Conservation (phyloP, 2,329 filamentous ascomycete species). For the Aureobasidium sp. region DNA sequence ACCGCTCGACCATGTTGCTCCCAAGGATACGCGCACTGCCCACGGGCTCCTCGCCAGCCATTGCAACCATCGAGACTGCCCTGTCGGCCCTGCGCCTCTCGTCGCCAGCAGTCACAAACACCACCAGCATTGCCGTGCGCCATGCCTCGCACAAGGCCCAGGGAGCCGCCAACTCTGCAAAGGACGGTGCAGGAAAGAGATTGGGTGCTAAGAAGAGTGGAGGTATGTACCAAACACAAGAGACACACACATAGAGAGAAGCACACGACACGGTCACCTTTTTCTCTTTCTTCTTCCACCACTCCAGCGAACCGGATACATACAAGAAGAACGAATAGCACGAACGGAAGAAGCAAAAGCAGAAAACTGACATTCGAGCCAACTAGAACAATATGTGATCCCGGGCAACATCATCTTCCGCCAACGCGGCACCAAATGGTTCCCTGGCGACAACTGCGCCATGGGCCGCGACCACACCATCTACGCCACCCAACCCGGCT, state of each 20-base stretch:
- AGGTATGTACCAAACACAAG: constrained; percentile 44
- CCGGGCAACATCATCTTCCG: constrained; percentile 97
- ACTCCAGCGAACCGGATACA: neutral
- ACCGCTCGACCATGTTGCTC: constrained; percentile 14
- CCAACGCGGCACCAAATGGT: constrained; percentile 91
- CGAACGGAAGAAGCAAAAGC: neutral
- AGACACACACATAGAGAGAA: neutral
- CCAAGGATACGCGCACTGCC: constrained; percentile 13
- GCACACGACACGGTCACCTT: neutral
- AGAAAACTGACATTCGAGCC: neutral
- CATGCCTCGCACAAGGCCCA: constrained; percentile 58
- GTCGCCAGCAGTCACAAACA: constrained; percentile 15
- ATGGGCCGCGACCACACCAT: constrained; percentile 97
- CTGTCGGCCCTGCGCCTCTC: constrained; percentile 26
- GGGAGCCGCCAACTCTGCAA: constrained; percentile 61
- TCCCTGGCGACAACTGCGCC: constrained; percentile 86
- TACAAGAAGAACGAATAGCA: neutral
- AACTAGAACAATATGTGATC: constrained; percentile 77
- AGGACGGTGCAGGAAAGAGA: constrained; percentile 71
- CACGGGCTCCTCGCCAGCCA: constrained; percentile 10
- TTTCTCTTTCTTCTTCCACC: neutral
- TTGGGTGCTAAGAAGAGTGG: constrained; percentile 89
- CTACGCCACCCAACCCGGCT: constrained; percentile 74
- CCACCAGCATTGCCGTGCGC: constrained; percentile 32
- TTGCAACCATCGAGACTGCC: constrained; percentile 21